Evolutionary conservation across 108 stramenopile species (phyloP).

Genomic region (Seminavis robusta): DNA sequence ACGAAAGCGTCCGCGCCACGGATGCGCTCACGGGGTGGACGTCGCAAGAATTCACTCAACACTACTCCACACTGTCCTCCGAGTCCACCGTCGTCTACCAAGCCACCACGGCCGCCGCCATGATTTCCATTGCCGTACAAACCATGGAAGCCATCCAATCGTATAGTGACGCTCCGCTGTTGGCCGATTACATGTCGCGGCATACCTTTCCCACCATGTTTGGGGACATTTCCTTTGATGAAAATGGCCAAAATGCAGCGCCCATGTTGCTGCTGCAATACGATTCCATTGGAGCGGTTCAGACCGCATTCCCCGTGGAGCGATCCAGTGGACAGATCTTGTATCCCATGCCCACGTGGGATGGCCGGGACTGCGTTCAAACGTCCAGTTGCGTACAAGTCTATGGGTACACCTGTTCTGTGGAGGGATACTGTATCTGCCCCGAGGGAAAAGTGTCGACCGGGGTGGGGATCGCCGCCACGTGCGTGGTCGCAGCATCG

Average conservation of each 20-base stretch:
- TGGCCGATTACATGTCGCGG: background rate
- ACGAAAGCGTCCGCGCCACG: constrained; percentile 2
- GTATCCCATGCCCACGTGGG: constrained; percentile 33
- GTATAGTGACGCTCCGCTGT: background rate
- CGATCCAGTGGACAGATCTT: too few species aligned
- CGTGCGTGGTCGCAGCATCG: too few species aligned
- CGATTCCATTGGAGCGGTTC: constrained; percentile 5
- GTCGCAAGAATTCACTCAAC: constrained; percentile 14
- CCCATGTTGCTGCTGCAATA: constrained; percentile 15
- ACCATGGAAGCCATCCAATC: constrained; percentile 10
- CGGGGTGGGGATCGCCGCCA: too few species aligned
- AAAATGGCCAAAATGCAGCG: constrained; percentile 13
- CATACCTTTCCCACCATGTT: constrained; percentile 13
- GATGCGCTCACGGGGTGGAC: constrained; percentile 18
- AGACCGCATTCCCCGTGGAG: constrained; percentile 24
- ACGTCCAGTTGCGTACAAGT: too few species aligned
- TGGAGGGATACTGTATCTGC: too few species aligned
- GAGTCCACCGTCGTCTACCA: constrained; percentile 13
- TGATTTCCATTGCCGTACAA: constrained; percentile 9
- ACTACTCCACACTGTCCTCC: background rate
- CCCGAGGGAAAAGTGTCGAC: too few species aligned
- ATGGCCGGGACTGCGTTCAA: constrained; percentile 16
- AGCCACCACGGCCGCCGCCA: constrained; percentile 13
- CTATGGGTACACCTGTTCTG: too few species aligned
- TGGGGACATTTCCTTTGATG: constrained; percentile 18